Conservation (phyloP, 352 stramenopile species). For the Globisporangium okanoganense region DNA sequence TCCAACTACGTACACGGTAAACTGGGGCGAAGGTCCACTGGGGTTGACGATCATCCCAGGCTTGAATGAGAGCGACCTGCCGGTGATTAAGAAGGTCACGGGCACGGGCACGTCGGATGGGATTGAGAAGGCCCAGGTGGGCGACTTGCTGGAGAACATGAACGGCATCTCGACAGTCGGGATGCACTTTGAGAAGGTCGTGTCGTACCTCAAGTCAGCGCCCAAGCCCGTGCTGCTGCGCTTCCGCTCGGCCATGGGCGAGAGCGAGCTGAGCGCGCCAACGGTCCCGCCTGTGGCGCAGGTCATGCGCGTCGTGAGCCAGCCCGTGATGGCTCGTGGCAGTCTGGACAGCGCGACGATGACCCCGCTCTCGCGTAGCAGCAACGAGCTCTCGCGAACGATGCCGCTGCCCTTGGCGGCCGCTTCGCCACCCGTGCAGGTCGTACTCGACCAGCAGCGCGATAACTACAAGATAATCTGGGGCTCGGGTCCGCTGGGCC, state of each 20-base stretch:
- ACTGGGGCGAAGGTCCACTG: conserved; percentile 78
- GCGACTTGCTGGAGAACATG: conserved; percentile 80
- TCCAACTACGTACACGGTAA: conserved; percentile 64
- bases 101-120: conserved; percentile 73
- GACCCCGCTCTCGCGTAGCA: conserved; percentile 1
- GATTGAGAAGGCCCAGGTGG: conserved; percentile 80
- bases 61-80: conserved; percentile 68
- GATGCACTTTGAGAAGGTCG: conserved; percentile 83
- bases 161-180: conserved; percentile 59
- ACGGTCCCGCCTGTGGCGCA: conserved; percentile 18
- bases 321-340: conserved; percentile 9
- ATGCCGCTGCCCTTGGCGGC: conserved; percentile 20
- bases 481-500: conserved; percentile 63
- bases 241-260: conserved; percentile 50
- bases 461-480: conserved; percentile 81
- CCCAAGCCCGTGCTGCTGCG: conserved; percentile 73
- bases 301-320: conserved; percentile 11
- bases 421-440: no score
- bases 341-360: conserved; percentile 11
- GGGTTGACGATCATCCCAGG: conserved; percentile 85
- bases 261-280: conserved; percentile 22
- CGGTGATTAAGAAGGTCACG: conserved; percentile 87
- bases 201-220: conserved; percentile 75
- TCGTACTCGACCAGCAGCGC: conserved; percentile 10
- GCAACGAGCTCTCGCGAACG: conserved; percentile 18